Evolutionary conservation across 202 grass and related monocot species (phyloP).

Genomic region (Zizania palustris): DNA sequence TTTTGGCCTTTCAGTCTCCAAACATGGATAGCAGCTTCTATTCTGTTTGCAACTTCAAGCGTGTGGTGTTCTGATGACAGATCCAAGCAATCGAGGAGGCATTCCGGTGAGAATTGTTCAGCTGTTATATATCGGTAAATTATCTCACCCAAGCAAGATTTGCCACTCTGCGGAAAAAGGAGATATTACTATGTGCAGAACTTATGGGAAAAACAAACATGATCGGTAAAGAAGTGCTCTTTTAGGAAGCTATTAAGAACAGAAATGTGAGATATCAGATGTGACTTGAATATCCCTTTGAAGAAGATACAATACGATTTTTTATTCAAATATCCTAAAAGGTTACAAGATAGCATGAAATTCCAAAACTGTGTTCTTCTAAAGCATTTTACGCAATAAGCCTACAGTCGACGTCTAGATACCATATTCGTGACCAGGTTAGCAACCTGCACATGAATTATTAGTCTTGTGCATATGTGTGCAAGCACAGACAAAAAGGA

Average conservation of each 20-base stretch:
- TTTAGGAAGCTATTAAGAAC: background rate
- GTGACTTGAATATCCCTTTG: background rate
- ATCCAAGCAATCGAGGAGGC: conserved; percentile 92
- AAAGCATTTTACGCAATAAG: background rate
- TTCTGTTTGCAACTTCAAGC: conserved; percentile 90
- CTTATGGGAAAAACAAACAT: background rate
- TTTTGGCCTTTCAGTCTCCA: conserved; percentile 87
- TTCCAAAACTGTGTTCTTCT: background rate
- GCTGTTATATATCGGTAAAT: conserved; percentile 95
- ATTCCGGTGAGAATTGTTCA: conserved; percentile 93
- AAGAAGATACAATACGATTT: background rate
- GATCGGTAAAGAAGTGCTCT: background rate
- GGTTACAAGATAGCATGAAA: background rate
- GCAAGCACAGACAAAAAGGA: background rate
- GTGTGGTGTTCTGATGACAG: conserved; percentile 96
- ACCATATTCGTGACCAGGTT: background rate
- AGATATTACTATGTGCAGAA: conserved; percentile 5
- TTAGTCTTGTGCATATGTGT: background rate
- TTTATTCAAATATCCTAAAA: background rate
- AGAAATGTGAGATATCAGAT: background rate
- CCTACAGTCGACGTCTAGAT: background rate
- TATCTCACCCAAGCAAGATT: conserved; percentile 94
- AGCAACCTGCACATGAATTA: conserved; percentile 6
- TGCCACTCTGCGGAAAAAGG: conserved; percentile 68
- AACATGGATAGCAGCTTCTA: conserved; percentile 90